Conservation (phyloP, 2,329 filamentous ascomycete species). For the Fusarium decemcellulare region DNA sequence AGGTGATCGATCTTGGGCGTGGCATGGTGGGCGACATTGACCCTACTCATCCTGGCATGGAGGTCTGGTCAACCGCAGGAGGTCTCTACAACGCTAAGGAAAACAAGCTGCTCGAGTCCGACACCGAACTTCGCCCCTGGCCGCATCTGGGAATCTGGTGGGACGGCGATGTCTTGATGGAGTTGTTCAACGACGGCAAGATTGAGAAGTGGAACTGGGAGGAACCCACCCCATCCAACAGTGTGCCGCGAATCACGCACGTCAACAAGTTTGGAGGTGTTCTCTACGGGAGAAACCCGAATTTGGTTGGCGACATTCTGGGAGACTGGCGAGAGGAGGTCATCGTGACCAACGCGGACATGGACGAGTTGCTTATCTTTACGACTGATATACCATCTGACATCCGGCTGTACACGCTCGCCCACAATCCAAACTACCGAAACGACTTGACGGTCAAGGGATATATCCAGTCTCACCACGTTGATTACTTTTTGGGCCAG, state of each 20-base stretch:
- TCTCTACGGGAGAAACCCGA: constrained; percentile 21
- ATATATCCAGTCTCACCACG: constrained; percentile 40
- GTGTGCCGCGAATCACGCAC: constrained; percentile 7
- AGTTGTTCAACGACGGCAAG: constrained; percentile 43
- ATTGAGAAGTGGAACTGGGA: constrained; percentile 41
- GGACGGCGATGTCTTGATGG: constrained; percentile 35
- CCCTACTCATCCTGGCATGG: constrained; percentile 34
- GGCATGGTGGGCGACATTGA: constrained; percentile 43
- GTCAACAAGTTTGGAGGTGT: constrained; percentile 13
- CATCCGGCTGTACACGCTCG: constrained; percentile 40
- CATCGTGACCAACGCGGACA: constrained; percentile 26
- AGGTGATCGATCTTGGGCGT: constrained; percentile 25
- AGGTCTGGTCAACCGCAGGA: constrained; percentile 40
- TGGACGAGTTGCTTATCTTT: constrained; percentile 40
- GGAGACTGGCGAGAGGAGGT: constrained; percentile 45
- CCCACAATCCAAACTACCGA: constrained; percentile 45
- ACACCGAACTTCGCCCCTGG: constrained; percentile 19
- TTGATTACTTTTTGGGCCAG: constrained; percentile 41
- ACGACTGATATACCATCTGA: constrained; percentile 38
- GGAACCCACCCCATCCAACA: not conserved
- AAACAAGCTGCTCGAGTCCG: constrained; percentile 16
- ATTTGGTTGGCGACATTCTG: constrained; percentile 37
- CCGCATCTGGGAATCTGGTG: constrained; percentile 34
- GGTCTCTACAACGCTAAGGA: constrained; percentile 33
- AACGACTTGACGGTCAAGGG: constrained; percentile 45